Percentiles rank a stretch among this genome's conserved stretches.
Conservation (phyloP, 306 rosid species). For the Carpinus viminea region DNA sequence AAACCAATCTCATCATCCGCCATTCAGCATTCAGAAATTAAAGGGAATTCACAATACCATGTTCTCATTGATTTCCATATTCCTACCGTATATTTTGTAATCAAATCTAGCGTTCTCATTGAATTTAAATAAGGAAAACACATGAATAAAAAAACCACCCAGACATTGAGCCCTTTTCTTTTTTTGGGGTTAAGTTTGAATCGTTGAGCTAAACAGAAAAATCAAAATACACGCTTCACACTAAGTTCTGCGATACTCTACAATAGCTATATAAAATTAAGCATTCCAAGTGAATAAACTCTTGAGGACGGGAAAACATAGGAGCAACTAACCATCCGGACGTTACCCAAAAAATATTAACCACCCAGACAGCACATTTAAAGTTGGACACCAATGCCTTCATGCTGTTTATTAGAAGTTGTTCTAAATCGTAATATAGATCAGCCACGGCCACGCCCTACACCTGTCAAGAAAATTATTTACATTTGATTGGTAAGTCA, state of each 20-base stretch:
- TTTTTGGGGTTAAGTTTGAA: neutral
- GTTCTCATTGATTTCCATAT: constrained; percentile 16
- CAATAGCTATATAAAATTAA: neutral
- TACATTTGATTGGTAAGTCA: neutral
- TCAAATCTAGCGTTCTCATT: neutral
- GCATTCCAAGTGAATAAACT: neutral
- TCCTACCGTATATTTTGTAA: constrained; percentile 11
- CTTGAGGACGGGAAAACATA: neutral
- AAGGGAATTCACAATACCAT: neutral
- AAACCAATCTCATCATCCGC: neutral
- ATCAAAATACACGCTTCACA: neutral
- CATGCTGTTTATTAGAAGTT: constrained; percentile 33
- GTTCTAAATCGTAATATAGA: constrained; percentile 26
- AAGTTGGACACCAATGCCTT: constrained; percentile 44
- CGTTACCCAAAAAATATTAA: neutral
- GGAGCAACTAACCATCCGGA: constrained; percentile 1
- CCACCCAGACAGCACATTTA: constrained; percentile 15
- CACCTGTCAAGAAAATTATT: constrained; percentile 33
- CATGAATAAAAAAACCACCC: constrained; percentile 13
- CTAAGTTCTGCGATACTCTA: neutral
- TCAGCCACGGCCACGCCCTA: constrained; percentile 71
- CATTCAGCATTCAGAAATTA: neutral
- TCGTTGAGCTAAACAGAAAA: neutral
- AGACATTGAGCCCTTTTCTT: neutral
- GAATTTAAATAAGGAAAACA: constrained; percentile 18